Evolutionary conservation across 1,139 yeast species (phyloP), one percentile per base, ranked within the genome.

Genomic region (Hemisphaericaspora subhashii): DNA sequence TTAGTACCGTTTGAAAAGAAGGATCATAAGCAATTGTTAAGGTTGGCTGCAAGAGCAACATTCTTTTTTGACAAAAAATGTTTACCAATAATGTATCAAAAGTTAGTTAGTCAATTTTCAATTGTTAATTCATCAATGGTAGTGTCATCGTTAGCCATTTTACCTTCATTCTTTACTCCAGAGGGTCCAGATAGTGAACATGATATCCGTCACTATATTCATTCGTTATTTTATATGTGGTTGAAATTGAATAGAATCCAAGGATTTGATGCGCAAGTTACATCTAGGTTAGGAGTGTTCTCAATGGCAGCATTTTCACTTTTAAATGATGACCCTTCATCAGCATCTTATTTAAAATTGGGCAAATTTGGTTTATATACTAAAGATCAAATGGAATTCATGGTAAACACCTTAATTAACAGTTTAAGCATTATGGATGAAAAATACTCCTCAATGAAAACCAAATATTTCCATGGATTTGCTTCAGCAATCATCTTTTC

Each of bases 191-290:
- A 48, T 13, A 60, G 62, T 33, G 53, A 59, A 14, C 44, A 57
- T 22, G 83, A 78, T 53, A 66, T 72, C 4, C 70, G 83, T 40
- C 66, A 77, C 46, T 82, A 81, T 49, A 54, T 83, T 12, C 80
- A 90, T 0, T 66, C 89, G 1, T 58, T 87, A 13, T 87, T 86
- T 51, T 81, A 86, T 50, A 62, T 87, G 40, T 89, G 97, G 96
- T 56, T 74, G 3, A 75, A 83, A 28, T 69, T 81, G 11, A 71
- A 77, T 34, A 73, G 79, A 33, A 73, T 79, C 11, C 68, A 79
- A 3, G 76, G 77, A 10, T 74, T 82, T 36, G 95, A 87, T 47
- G 70, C 81, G 14, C 86, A 82, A 51, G 55, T 87, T 39, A 72
- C 89, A 11, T 79, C 84, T 12, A 64, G 87, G 17, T 60, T 87